phyloP scores from a whole-genome alignment of 1,284 basidiomycete species.

The Meira miltonrushii region DNA sequence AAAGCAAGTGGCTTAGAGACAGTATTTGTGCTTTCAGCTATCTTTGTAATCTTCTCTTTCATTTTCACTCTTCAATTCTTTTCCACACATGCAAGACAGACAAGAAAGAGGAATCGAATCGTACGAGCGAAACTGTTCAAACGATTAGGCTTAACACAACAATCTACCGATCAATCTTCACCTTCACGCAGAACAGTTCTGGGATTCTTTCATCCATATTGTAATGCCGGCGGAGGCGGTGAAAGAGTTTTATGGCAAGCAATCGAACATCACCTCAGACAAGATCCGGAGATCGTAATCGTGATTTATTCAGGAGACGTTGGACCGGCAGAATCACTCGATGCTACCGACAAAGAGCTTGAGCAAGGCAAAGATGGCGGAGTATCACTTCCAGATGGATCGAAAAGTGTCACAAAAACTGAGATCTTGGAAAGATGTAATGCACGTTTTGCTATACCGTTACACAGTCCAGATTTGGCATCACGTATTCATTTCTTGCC shows the following conservation, averaged over 20 bases:
- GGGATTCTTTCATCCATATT: constrained; percentile 93
- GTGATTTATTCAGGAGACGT: constrained; percentile 77
- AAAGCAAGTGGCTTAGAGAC: background rate
- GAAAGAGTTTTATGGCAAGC: constrained; percentile 95
- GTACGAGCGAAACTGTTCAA: constrained; percentile 7
- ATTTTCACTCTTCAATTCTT: constrained; percentile 9
- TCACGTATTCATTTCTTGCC: constrained; percentile 71
- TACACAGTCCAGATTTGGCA: constrained; percentile 54
- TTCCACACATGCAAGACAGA: constrained; percentile 5
- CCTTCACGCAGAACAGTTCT: constrained; percentile 20
- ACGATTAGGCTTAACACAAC: constrained; percentile 1
- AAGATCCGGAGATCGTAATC: constrained; percentile 67
- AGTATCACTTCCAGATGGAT: background rate
- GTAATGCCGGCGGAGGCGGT: constrained; percentile 94
- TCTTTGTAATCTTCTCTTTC: background rate
- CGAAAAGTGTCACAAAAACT: constrained; percentile 60
- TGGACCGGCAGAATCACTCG: background rate
- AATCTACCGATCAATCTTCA: background rate
- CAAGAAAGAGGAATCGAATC: constrained; percentile 8
- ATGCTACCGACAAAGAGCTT: constrained; percentile 2
- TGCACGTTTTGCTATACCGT: constrained; percentile 71
- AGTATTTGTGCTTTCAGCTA: background rate
- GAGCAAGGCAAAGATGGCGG: background rate
- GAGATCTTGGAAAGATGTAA: constrained; percentile 62
- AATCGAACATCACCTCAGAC: constrained; percentile 69